phyloP scores from a whole-genome alignment of 2,329 filamentous ascomycete species.

The Xylariaceae sp. region DNA sequence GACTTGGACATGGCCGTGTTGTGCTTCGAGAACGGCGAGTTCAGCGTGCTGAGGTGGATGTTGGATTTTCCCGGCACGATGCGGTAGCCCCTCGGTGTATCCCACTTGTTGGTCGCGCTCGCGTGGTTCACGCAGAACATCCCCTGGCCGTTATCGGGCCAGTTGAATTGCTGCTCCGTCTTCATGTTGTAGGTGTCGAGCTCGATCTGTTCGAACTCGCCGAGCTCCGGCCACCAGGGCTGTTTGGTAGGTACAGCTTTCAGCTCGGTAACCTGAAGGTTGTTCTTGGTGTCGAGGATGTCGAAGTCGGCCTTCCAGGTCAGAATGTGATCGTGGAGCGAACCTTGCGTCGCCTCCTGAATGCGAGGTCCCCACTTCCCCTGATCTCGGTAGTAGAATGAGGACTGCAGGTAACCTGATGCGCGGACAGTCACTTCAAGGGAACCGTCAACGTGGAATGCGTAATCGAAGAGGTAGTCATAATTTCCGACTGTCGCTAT shows the following conservation, averaged over 20 bases:
- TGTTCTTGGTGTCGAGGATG: slow-evolving; percentile 33
- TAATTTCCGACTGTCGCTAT: slow-evolving; percentile 49
- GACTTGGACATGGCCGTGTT: slow-evolving; percentile 40
- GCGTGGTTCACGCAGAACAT: slow-evolving; percentile 45
- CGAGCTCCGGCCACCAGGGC: slow-evolving; percentile 40
- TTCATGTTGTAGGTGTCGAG: slow-evolving; percentile 35
- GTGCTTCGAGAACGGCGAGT: slow-evolving; percentile 40
- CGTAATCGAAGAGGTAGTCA: slow-evolving; percentile 43
- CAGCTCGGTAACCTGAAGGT: slow-evolving; percentile 34
- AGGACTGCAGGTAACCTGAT: slow-evolving; percentile 42
- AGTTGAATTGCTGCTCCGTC: slow-evolving; percentile 36
- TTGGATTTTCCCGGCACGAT: slow-evolving; percentile 41
- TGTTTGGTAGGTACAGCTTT: slow-evolving; percentile 30
- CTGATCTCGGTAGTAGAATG: slow-evolving; percentile 27
- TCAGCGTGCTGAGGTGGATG: slow-evolving; percentile 40
- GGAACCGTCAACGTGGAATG: slow-evolving; percentile 41
- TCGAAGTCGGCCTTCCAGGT: slow-evolving; percentile 38
- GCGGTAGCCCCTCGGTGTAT: slow-evolving; percentile 46
- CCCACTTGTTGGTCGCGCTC: slow-evolving; percentile 43
- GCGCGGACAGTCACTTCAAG: slow-evolving; percentile 43
- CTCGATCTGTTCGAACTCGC: slow-evolving; percentile 35
- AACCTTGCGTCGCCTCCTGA: slow-evolving; percentile 31
- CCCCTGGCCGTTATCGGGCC: slow-evolving; percentile 41
- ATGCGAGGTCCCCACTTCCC: slow-evolving; percentile 30
- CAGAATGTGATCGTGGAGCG: slow-evolving; percentile 35